phyloP scores from a whole-genome alignment of 352 stramenopile genomes.

The Globisporangium viniferum region DNA sequence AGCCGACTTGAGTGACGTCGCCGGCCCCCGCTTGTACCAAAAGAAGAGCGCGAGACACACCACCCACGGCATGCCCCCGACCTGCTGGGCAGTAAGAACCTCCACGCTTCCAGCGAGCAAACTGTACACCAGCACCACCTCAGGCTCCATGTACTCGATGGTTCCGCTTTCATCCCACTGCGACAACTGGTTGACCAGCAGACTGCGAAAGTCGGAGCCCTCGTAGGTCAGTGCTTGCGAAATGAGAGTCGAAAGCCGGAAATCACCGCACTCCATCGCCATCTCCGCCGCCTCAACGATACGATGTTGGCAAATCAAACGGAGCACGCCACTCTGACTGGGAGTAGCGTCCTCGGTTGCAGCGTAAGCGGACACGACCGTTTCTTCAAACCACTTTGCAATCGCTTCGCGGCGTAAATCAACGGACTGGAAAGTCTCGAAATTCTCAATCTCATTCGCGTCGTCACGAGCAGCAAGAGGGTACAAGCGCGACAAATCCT shows the following conservation, averaged over 20 bases:
- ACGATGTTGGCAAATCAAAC: conserved; percentile 51
- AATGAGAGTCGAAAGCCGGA: conserved; percentile 65
- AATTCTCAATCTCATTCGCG: conserved; percentile 52
- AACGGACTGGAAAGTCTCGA: conserved; percentile 64
- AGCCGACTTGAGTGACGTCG: conserved; percentile 42
- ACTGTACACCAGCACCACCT: conserved; percentile 62
- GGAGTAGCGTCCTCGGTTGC: conserved; percentile 7
- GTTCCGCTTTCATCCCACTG: conserved; percentile 52
- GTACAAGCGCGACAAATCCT: conserved; percentile 24
- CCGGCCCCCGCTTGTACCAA: conserved; percentile 64
- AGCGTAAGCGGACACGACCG: conserved; percentile 26
- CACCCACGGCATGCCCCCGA: conserved; percentile 48
- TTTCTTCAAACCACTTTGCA: conserved; percentile 72
- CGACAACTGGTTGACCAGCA: conserved; percentile 54
- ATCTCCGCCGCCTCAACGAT: conserved; percentile 57
- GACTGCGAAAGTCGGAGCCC: conserved; percentile 39
- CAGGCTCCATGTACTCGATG: conserved; percentile 57
- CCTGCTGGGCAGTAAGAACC: conserved; percentile 50
- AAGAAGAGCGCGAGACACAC: conserved; percentile 58
- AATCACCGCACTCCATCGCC: conserved; percentile 56
- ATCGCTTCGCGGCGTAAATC: conserved; percentile 71
- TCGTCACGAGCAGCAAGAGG: conserved; percentile 59
- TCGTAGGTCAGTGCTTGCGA: conserved; percentile 53
- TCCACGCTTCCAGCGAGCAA: conserved; percentile 59
- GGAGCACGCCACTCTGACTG: conserved; percentile 32